Evolutionary conservation across 2,329 filamentous ascomycete species (phyloP).

Genomic region (Fusarium algeriense): DNA sequence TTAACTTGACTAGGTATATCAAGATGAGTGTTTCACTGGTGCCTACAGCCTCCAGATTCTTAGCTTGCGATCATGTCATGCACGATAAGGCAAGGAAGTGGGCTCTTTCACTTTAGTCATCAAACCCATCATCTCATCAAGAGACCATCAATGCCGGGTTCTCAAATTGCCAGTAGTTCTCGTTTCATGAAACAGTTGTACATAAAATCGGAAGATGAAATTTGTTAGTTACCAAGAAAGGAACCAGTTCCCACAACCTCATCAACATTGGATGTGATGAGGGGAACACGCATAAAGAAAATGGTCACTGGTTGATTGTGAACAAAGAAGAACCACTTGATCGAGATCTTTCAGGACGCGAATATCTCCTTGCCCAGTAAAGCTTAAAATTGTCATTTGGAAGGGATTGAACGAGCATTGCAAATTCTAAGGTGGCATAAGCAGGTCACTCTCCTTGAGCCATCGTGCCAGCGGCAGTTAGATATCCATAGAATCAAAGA

Average conservation of each 20-base stretch:
- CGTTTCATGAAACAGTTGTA: neutral
- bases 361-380: too few species aligned
- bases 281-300: neutral
- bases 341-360: neutral
- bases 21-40: neutral
- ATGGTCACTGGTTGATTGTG: neutral
- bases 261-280: neutral
- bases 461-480: neutral
- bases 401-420: neutral
- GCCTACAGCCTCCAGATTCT: neutral
- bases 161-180: neutral
- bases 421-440: neutral
- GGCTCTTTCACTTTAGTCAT: constrained; percentile 4
- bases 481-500: neutral
- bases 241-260: neutral
- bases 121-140: neutral
- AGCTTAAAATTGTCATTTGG: neutral
- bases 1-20: neutral
- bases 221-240: neutral
- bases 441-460: neutral
- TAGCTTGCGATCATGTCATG: neutral
- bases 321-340: neutral
- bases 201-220: too few species aligned
- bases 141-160: neutral
- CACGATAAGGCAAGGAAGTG: neutral